Conservation (phyloP, 129 eudicot species). For the Kitagawia praeruptora region DNA sequence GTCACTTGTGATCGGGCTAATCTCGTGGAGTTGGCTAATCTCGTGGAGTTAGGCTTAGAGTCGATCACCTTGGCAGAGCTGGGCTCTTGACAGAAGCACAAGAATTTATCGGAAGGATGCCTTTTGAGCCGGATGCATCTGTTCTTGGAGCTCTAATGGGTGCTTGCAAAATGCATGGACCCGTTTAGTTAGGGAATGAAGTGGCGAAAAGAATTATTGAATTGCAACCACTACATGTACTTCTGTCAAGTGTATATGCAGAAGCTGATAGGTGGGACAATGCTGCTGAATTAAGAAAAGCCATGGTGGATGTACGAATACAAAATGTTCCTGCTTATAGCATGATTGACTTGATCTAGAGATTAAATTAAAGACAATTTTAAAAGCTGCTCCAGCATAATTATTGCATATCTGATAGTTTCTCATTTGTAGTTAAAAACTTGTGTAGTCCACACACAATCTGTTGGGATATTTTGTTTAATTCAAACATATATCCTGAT, state of each 20-base stretch:
- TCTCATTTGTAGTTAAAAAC: no score
- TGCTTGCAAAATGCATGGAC: constrained; percentile 80
- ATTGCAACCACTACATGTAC: constrained; percentile 54
- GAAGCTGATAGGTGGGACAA: constrained; percentile 57
- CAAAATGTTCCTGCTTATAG: constrained; percentile 61
- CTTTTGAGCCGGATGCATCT: constrained; percentile 67
- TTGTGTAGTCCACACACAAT: no score
- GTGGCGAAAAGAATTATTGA: constrained; percentile 38
- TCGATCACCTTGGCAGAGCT: constrained; percentile 69
- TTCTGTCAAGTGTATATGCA: constrained; percentile 59
- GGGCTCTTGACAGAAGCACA: constrained; percentile 59
- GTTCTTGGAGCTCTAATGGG: constrained; percentile 78
- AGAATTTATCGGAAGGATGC: constrained; percentile 56
- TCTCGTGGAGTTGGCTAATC: no score
- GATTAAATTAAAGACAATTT: neutral
- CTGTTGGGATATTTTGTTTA: no score
- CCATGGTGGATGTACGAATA: constrained; percentile 49
- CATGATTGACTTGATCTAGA: constrained; percentile 17
- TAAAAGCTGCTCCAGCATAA: neutral
- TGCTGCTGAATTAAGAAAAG: constrained; percentile 49
- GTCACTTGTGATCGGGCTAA: no score
- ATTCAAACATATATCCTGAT: no score
- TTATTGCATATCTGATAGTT: neutral
- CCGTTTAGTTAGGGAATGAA: constrained; percentile 48
- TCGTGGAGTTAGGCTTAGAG: no score